These are phyloP conservation scores for Chalciporus sphaerocephalus DNA, from an alignment of 768 basidiomycete species.

Conservation along the genomic window DNA sequence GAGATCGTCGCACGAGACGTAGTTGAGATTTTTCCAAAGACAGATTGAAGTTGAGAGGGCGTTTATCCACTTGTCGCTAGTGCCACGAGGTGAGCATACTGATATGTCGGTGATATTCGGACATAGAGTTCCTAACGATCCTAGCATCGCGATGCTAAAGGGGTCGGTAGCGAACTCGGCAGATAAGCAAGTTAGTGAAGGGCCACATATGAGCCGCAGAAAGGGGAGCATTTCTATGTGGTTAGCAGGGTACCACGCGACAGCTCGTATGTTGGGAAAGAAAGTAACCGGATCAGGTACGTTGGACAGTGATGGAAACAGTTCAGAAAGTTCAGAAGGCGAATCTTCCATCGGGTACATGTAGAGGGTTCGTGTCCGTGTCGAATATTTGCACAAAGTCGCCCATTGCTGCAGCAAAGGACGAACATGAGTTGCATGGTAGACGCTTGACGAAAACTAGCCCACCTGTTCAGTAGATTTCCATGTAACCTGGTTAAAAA, in stretches of 20 bases:
- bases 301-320: conserved; percentile 10
- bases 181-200: conserved; percentile 15
- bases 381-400: conserved; percentile 17
- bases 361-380: conserved; percentile 17
- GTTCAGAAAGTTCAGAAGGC: conserved; percentile 8
- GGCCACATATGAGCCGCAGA: conserved; percentile 23
- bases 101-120: conserved; percentile 20
- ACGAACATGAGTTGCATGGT: not conserved
- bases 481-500: conserved; percentile 2
- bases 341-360: conserved; percentile 20
- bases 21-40: conserved; percentile 17
- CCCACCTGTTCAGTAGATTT: conserved; percentile 12
- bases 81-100: conserved; percentile 8
- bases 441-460: not conserved
- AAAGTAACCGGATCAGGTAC: conserved; percentile 13
- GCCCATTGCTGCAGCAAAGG: conserved; percentile 16
- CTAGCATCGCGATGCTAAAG: conserved; percentile 13
- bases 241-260: conserved; percentile 22
- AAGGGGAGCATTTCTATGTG: conserved; percentile 19
- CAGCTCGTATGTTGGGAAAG: conserved; percentile 20
- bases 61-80: conserved; percentile 6
- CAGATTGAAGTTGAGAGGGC: conserved; percentile 19
- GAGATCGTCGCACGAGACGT: conserved; percentile 23
- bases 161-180: conserved; percentile 19
- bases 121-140: conserved; percentile 11